Conservation (phyloP, 192 early-diverging fungal species). For the Umbelopsis sp. region DNA sequence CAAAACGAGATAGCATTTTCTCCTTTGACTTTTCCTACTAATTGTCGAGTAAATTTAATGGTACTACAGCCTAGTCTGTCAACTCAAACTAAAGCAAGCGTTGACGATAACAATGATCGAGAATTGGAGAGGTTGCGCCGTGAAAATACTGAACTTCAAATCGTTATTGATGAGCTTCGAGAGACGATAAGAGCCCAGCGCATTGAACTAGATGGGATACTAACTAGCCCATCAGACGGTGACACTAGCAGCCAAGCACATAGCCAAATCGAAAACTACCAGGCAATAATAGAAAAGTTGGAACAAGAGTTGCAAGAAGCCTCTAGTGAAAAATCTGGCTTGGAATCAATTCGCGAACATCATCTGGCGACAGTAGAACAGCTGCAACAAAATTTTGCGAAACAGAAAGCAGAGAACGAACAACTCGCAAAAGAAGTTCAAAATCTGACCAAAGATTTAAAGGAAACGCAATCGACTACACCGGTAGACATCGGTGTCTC, state of each 20-base stretch:
- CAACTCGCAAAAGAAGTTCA: not conserved
- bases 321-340: not conserved
- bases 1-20: too few species aligned
- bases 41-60: not conserved
- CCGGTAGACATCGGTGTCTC: too few species aligned
- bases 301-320: not conserved
- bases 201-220: not conserved
- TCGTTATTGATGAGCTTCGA: slow-evolving; percentile 4
- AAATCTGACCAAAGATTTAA: not conserved
- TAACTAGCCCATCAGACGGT: not conserved
- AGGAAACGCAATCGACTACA: not conserved
- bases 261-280: not conserved
- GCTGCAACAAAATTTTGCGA: not conserved
- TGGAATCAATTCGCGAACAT: not conserved
- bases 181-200: not conserved
- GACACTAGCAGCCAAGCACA: not conserved
- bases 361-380: not conserved
- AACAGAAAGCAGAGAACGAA: not conserved
- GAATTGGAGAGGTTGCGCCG: not conserved
- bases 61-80: slow-evolving; percentile 4
- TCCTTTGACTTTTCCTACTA: too few species aligned
- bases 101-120: not conserved
- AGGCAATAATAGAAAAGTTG: not conserved
- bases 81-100: not conserved
- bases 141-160: slow-evolving; percentile 16